Evolutionary conservation across 2,329 filamentous ascomycete genomes (phyloP).

Genomic region (Pestalotiopsis sp.): DNA sequence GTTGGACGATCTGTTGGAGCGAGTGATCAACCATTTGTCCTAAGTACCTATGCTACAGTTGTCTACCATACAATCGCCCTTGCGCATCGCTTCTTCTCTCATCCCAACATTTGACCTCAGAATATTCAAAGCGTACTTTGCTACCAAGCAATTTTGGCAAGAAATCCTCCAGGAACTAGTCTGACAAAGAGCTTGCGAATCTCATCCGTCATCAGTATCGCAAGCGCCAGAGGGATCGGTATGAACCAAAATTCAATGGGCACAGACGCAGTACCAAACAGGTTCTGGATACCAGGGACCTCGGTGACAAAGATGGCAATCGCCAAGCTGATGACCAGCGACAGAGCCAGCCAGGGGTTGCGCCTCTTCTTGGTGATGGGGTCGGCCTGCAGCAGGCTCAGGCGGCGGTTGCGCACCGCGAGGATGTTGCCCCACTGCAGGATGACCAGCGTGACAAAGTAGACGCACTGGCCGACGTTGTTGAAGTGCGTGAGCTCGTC

Average conservation of each 20-base stretch:
- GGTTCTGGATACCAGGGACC: constrained; percentile 47
- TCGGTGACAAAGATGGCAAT: constrained; percentile 59
- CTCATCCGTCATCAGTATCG: constrained; percentile 55
- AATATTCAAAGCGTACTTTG: neutral
- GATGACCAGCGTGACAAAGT: constrained; percentile 57
- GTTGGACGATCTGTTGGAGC: no score
- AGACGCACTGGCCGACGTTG: constrained; percentile 51
- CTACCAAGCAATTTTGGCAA: constrained; percentile 55
- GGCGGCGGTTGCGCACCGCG: constrained; percentile 51
- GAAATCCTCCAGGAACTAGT: constrained; percentile 42
- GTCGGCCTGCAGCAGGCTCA: constrained; percentile 54
- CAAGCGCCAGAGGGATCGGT: constrained; percentile 51
- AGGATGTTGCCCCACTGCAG: constrained; percentile 58
- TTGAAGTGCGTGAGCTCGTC: constrained; percentile 51
- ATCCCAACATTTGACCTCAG: no score
- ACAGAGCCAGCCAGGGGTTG: constrained; percentile 51
- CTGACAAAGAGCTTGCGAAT: constrained; percentile 52
- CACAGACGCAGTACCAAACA: constrained; percentile 52
- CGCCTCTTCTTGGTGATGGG: constrained; percentile 48
- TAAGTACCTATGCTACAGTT: no score
- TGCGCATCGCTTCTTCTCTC: no score
- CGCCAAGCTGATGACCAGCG: constrained; percentile 47
- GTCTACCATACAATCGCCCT: no score
- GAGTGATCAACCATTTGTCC: no score
- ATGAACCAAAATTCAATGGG: constrained; percentile 56